phyloP scores from a whole-genome alignment of 2,329 filamentous ascomycete genomes.

The Cryphonectria carpinicola region DNA sequence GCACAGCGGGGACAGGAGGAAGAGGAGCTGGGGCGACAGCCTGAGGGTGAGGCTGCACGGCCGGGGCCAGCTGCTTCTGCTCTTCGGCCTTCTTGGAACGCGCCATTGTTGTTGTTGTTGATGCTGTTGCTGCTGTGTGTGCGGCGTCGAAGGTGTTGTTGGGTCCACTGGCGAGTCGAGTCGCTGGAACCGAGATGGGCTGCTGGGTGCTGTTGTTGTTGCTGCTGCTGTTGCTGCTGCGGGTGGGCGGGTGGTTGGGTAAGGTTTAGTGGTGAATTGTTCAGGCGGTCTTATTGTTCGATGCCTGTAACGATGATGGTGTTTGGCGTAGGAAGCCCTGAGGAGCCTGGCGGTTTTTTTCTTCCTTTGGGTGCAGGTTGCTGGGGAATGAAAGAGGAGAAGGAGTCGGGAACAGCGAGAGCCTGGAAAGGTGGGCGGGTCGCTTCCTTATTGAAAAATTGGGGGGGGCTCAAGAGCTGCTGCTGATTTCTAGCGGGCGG shows the following conservation, averaged over 20 bases:
- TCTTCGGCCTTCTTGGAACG: conserved; percentile 45
- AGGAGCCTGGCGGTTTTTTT: conserved; percentile 1
- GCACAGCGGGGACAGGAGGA: conserved; percentile 18
- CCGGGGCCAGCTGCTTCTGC: conserved; percentile 28
- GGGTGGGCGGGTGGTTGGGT: neutral
- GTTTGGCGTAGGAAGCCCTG: conserved; percentile 18
- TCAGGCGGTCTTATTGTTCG: conserved; percentile 11
- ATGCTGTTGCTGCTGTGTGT: neutral
- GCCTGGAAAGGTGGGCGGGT: conserved; percentile 11
- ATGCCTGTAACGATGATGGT: conserved; percentile 17
- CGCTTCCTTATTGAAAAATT: conserved; percentile 15
- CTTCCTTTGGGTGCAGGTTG: neutral
- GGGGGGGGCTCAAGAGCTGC: conserved; percentile 10
- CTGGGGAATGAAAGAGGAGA: conserved; percentile 16
- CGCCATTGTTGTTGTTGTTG: conserved; percentile 39
- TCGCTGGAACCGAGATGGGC: neutral
- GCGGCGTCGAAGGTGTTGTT: neutral
- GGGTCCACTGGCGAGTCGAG: conserved; percentile 7
- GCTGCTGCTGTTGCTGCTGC: neutral
- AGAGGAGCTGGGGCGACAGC: conserved; percentile 17
- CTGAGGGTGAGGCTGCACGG: conserved; percentile 21
- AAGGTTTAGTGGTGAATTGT: conserved; percentile 6
- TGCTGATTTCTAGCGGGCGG: conserved; percentile 11
- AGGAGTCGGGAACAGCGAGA: conserved; percentile 15
- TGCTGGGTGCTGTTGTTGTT: conserved; percentile 14